These are phyloP conservation scores for Pseudogymnoascus sp. DNA, from an alignment of 2,329 filamentous ascomycete genomes.

Conservation along the genomic window DNA sequence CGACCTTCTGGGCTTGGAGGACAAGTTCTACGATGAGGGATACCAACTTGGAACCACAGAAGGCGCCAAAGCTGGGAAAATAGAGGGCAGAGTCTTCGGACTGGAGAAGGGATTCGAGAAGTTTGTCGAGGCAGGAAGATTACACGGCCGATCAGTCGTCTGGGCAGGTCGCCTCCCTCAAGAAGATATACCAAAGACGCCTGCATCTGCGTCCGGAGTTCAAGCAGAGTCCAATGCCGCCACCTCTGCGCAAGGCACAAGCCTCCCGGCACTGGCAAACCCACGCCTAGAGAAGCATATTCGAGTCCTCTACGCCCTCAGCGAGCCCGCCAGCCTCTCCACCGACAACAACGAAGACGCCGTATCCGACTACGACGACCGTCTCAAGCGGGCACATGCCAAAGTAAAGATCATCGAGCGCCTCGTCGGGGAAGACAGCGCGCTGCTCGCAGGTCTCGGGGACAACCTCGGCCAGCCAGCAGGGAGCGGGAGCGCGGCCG, in stretches of 20 bases:
- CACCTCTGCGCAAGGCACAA: conserved; percentile 1
- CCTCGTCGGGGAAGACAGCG: conserved; percentile 44
- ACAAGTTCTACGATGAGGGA: conserved; percentile 73
- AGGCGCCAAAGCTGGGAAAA: conserved; percentile 67
- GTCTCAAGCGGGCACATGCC: conserved; percentile 71
- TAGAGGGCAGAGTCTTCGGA: conserved; percentile 85
- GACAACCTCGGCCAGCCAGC: conserved; percentile 10
- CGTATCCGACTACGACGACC: conserved; percentile 85
- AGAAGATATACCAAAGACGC: not conserved
- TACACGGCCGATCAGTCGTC: conserved; percentile 72
- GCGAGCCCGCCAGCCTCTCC: conserved; percentile 68
- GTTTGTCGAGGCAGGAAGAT: conserved; percentile 68
- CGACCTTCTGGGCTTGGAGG: conserved; percentile 50
- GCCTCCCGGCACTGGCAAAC: conserved; percentile 45
- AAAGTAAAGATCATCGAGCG: conserved; percentile 82
- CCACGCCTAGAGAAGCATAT: conserved; percentile 70
- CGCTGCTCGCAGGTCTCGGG: conserved; percentile 17
- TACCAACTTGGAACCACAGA: conserved; percentile 67
- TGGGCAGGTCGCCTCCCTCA: conserved; percentile 65
- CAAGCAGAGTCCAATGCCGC: conserved; percentile 26
- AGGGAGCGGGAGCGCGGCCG: conserved; percentile 25
- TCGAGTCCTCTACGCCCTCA: conserved; percentile 63
- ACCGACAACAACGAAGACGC: conserved; percentile 81
- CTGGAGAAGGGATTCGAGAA: conserved; percentile 92
- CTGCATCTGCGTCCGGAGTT: conserved; percentile 9